These are phyloP conservation scores for Arabidopsis lyrata DNA, from an alignment of 441 rosid genomes.

Conservation along the genomic window DNA sequence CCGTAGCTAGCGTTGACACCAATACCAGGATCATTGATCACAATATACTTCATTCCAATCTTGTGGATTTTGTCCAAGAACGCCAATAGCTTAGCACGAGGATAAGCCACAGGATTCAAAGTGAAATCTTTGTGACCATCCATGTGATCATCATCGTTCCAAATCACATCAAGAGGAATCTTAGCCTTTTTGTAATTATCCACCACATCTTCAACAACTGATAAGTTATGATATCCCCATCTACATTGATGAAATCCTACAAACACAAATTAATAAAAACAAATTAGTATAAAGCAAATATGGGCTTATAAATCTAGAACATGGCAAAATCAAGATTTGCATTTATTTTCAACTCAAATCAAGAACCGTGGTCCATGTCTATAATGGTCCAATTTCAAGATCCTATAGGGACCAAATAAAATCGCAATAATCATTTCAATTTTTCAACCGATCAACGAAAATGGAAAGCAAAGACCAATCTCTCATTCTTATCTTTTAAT, in stretches of 20 bases:
- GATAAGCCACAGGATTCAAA: constrained; percentile 66
- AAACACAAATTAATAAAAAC: constrained; percentile 25
- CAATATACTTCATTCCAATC: constrained; percentile 93
- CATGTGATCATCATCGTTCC: constrained; percentile 99
- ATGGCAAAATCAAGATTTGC: not conserved
- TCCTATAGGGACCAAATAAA: constrained; percentile 27
- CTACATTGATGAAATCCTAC: constrained; percentile 96
- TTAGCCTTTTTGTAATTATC: constrained; percentile 77
- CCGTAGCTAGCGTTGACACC: constrained; percentile 82
- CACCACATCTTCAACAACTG: constrained; percentile 95
- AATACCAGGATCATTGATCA: constrained; percentile 96
- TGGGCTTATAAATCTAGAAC: not conserved
- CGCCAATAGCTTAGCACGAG: constrained; percentile 80
- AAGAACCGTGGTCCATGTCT: constrained; percentile 20
- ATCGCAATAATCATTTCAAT: constrained; percentile 8
- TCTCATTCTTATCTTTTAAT: constrained; percentile 24
- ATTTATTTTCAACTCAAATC: not conserved
- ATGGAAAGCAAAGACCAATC: constrained; percentile 32
- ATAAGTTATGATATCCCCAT: constrained; percentile 98
- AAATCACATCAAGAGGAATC: constrained; percentile 94
- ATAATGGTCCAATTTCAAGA: constrained; percentile 16
- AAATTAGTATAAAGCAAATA: not conserved
- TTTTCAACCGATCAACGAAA: constrained; percentile 18
- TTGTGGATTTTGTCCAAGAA: constrained; percentile 83
- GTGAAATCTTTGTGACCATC: constrained; percentile 95